Base-by-base conservation (phyloP, 768 basidiomycete genomes). In the Candolleomyces efflorescens region DNA sequence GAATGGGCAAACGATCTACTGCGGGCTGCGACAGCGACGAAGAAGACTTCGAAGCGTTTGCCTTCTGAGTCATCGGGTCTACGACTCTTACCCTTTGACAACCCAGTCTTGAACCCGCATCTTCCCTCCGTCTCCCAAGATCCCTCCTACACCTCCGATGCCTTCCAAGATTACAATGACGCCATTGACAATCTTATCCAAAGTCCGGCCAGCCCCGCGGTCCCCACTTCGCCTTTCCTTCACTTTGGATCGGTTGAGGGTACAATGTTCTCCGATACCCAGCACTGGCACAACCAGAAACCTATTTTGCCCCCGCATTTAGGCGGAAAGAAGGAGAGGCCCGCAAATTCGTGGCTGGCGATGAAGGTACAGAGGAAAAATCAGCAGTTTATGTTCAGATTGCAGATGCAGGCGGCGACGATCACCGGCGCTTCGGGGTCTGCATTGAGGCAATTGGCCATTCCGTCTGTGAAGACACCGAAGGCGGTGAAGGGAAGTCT, bases 351-450 rank as follows among this genome's bases (percentile, higher is more conserved):
- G 54, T 63, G 74, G 67, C 70, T 73, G 54, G 73, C 75, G 24
- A 68, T 55, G 58, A 74, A 67, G 61, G 67, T 63, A 49, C 70
- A 82, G 46, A 68, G 72, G 15, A 62, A 65, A 15, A 75, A 82
- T n/a, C 88, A 90, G 62, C 70, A 77, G 0, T 82, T 81, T 65
- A 86, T 86, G 82, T 69, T 75, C 32, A 71, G 64, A 12, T 63
- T 89, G 55, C 84, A 85, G 53, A 70, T 75, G 53, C 82, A 83
- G 45, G 86, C 87, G 10, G 79, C 78, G 39, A 86, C 85, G 0
- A 65, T 89, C 56, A 85, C 83, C 0, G 87, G 87, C 0, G 85
- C 86, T 5, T 75, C 75, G 0, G 88, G 87, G 1, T 74, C 71
- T 1, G 67, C 68, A 6, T 68, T 89, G 24, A 73, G 81, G 63